Base-by-base conservation (phyloP, 2,329 filamentous ascomycete species). In the Teratosphaeria gauchensis region DNA sequence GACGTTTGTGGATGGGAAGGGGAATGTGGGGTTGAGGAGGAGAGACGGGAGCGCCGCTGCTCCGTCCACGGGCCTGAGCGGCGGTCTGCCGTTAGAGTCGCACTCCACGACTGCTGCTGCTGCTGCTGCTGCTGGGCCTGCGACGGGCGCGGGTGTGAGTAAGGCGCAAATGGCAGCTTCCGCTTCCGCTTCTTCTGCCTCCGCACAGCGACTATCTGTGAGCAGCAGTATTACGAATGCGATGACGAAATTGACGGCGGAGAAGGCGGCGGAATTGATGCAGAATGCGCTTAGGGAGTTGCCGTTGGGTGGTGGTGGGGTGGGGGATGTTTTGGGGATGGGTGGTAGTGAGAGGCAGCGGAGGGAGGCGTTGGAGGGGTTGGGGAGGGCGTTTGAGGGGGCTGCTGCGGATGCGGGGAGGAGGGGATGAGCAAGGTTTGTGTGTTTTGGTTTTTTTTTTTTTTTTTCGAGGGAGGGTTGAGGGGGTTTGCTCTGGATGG, bases 1-100 rank as follows among this genome's bases (percentile, higher is more conserved):
- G 64, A 79, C 77, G 1, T 79, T 78, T 60, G 77, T 78, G 75
- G 77, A 80, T 54, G 67, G 66, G 33, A 75, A 76, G 59, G 77
- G 77, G 5, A 76, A 78, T 59, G 76, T 79, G n/a, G 74, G 77
- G 58, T 64, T 80, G 35, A 62, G 77, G 4, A 72, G 77, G 52
- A 74, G 78, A 57, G 76, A 68, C 21, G 56, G 73, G 62, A 51
- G 54, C 30, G 30, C 51, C 54, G 1, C 12, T 9, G 7, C 28
- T 56, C 24, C 2, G n/a, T n/a, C n/a, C n/a, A n/a, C n/a, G n/a
- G n/a, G n/a, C n/a, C n/a, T n/a, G n/a, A n/a, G n/a, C n/a, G n/a
- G n/a, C n/a, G n/a, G n/a, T n/a, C n/a, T n/a, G n/a, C n/a, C n/a
- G n/a, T 28, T 28, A 28, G 24, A 28, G 24, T 8, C 9, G 16